Evolutionary conservation across 1,284 basidiomycete genomes (phyloP), one percentile per base, ranked within the genome.

Genomic region (Vanrija sp.): DNA sequence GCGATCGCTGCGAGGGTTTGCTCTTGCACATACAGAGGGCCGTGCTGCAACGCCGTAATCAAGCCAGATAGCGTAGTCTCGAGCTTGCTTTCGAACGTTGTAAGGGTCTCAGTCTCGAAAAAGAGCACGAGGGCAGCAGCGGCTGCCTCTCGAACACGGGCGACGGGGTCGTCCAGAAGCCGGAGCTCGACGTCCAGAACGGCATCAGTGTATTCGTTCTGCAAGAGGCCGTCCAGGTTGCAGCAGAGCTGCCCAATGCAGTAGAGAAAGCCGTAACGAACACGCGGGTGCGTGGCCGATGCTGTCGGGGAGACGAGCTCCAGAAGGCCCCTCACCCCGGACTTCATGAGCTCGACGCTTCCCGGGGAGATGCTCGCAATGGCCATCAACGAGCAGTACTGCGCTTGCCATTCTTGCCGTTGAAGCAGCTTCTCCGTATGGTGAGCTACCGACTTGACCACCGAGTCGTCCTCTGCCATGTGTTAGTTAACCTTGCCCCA

Each of bases 81-180:
- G 15, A 92, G 81, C 69, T 88, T 89, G 0, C 86, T 86, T 1
- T 86, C 65, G 3, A 90, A 81, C 0, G 83, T 84, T 18, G 86
- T 82, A n/a, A 83, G 80, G 61, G 84, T 85, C 29, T 88, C 86
- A 39, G 86, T 86, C 69, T 91, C 86, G 73, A 88, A 92, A 74
- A 91, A 91, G 72, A 91, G 91, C 67, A 91, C 89, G n/a, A 91
- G 79, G 0, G 88, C 88, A 0, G 89, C 86, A 0, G 88, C 88
- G 0, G 89, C 88, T 63, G 92, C 90, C 0, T 88, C 81, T 58
- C 89, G 88, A 0, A 92, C 89, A 28, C 89, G 89, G 64, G 28
- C 2, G 15, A 9, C 34, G 19, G 85, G 85, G 51, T 87, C 88
- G 63, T 87, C 84, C 3, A 91, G 79, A 0, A 89, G 81, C 0